These are phyloP conservation scores for Emmonsia crescens DNA, from an alignment of 2,329 filamentous ascomycete species.

Conservation along the genomic window DNA sequence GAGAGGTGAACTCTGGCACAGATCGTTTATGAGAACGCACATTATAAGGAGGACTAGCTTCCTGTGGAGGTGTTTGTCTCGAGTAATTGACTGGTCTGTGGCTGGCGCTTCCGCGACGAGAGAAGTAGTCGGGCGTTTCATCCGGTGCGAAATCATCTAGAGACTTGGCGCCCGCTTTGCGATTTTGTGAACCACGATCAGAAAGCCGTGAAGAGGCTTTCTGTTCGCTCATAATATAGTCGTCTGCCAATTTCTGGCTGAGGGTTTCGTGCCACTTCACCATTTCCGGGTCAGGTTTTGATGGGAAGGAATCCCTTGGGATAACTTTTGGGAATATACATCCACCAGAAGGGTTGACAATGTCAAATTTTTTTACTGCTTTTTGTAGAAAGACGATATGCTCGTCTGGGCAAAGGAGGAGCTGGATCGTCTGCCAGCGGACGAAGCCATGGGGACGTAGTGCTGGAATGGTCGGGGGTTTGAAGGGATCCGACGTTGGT, in stretches of 20 bases:
- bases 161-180: slow-evolving; percentile 21
- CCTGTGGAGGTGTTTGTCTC: not conserved
- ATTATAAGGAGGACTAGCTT: slow-evolving; percentile 17
- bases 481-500: slow-evolving; percentile 58
- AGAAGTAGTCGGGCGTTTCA: slow-evolving; percentile 1
- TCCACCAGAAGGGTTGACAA: slow-evolving; percentile 60
- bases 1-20: slow-evolving; percentile 13
- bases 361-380: slow-evolving; percentile 64
- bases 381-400: slow-evolving; percentile 75
- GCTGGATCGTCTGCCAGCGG: slow-evolving; percentile 86
- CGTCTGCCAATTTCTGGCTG: slow-evolving; percentile 55
- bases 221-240: slow-evolving; percentile 38
- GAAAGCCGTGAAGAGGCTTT: slow-evolving; percentile 21
- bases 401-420: slow-evolving; percentile 76
- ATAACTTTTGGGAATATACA: slow-evolving; percentile 47
- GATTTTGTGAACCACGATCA: slow-evolving; percentile 19
- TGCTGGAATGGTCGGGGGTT: slow-evolving; percentile 66
- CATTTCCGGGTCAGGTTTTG: slow-evolving; percentile 65
- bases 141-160: not conserved
- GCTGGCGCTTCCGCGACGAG: not conserved
- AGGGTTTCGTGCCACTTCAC: slow-evolving; percentile 76
- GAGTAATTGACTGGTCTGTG: not conserved
- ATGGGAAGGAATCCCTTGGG: slow-evolving; percentile 61
- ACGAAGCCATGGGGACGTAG: slow-evolving; percentile 77
- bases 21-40: not conserved